phyloP scores from a whole-genome alignment of 2,329 filamentous ascomycete species.

The Ophiostoma sp. region DNA sequence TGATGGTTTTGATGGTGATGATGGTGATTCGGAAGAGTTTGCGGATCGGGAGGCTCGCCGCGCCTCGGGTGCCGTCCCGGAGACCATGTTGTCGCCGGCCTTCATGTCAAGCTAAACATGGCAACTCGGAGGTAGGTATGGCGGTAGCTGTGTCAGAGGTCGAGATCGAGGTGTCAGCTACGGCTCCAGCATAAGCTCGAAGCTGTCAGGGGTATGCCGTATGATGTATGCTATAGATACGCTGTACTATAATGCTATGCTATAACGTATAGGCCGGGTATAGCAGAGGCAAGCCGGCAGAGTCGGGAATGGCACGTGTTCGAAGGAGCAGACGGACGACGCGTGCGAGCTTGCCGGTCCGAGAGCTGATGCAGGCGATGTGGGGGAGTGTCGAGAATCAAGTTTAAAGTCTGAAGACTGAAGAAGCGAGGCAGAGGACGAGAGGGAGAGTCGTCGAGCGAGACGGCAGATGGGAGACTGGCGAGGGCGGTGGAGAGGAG shows the following conservation, averaged over 20 bases:
- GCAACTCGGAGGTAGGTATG: neutral
- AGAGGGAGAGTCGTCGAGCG: neutral
- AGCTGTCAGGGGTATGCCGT: neutral
- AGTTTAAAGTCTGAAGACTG: neutral
- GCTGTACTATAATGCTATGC: no score
- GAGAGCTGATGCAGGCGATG: no score
- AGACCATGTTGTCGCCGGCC: slow-evolving; percentile 24
- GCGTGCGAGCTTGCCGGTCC: neutral
- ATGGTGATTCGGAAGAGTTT: neutral
- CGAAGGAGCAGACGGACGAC: neutral
- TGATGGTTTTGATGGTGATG: neutral
- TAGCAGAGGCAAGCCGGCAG: neutral
- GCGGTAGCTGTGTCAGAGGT: neutral
- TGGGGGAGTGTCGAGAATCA: neutral
- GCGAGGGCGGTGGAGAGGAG: neutral
- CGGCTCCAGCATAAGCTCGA: neutral
- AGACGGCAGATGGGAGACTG: neutral
- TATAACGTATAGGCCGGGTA: neutral
- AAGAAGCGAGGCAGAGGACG: neutral
- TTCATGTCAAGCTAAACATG: slow-evolving; percentile 25
- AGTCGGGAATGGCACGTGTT: neutral
- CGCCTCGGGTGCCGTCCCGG: neutral
- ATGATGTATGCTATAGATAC: neutral
- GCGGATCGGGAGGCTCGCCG: neutral
- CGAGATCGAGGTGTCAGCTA: neutral